phyloP scores from a whole-genome alignment of 2,329 filamentous ascomycete species.

The Sporothrix pseudoabietina region DNA sequence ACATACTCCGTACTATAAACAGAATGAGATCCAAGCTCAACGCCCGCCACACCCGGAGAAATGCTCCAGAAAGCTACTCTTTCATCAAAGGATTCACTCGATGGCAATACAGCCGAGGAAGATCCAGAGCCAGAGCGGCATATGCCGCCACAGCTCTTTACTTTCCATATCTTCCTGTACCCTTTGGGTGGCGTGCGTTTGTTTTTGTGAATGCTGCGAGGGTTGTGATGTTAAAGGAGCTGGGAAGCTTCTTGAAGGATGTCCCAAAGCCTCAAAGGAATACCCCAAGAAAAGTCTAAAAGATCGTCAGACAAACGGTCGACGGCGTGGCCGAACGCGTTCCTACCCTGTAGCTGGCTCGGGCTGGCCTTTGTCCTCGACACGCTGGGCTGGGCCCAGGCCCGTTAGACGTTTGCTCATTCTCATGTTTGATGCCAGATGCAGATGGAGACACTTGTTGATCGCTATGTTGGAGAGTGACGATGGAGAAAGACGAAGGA shows the following conservation, averaged over 20 bases:
- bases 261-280: background rate
- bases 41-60: background rate
- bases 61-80: background rate
- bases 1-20: background rate
- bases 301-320: constrained; percentile 10
- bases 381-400: background rate
- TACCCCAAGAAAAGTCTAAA: background rate
- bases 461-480: constrained; percentile 1
- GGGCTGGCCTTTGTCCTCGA: too few species aligned
- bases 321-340: constrained; percentile 19
- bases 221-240: background rate
- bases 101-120: background rate
- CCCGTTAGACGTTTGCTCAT: background rate
- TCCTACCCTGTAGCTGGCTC: background rate
- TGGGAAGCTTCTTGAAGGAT: background rate
- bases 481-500: background rate
- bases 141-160: background rate
- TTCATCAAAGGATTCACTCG: constrained; percentile 7
- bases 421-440: background rate
- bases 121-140: background rate
- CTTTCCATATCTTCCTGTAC: background rate
- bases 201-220: background rate
- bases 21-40: background rate
- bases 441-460: background rate
- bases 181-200: background rate